These are phyloP conservation scores for Crucihimalaya himalaica DNA, from an alignment of 345 rosid species.

Conservation along the genomic window DNA sequence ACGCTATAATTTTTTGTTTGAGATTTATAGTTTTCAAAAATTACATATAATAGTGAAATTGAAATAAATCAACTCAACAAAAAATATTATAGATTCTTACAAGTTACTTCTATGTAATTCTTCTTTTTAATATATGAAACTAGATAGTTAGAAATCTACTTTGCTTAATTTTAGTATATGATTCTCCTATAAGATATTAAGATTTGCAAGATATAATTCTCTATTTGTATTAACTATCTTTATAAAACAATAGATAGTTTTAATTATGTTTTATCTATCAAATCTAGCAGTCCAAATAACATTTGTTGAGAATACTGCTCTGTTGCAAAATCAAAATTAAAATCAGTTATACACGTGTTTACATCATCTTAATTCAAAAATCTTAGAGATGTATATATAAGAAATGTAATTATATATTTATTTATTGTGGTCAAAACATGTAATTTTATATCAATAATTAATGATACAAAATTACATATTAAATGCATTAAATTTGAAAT, in stretches of 20 bases:
- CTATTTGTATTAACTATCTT: not conserved
- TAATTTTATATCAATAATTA: not conserved
- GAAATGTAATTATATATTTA: not conserved
- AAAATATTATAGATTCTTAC: not conserved
- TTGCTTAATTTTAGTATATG: not conserved
- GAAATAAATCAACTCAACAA: not conserved
- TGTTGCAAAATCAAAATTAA: not conserved
- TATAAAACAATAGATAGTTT: not conserved
- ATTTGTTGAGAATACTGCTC: not conserved
- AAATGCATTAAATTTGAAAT: slow-evolving; percentile 14
- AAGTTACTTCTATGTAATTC: not conserved
- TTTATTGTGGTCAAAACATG: not conserved
- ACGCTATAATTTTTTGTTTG: not conserved
- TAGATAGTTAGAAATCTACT: not conserved
- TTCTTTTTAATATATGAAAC: no score
- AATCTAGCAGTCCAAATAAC: not conserved
- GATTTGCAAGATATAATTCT: slow-evolving; percentile 12
- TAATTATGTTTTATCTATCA: not conserved
- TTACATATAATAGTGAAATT: not conserved
- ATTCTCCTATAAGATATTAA: not conserved
- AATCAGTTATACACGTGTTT: not conserved
- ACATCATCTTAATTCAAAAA: not conserved
- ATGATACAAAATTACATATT: not conserved
- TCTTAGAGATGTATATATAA: not conserved
- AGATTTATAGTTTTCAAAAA: not conserved